Conservation (phyloP, 2,329 filamentous ascomycete genomes). For the Monilinia fructicola region DNA sequence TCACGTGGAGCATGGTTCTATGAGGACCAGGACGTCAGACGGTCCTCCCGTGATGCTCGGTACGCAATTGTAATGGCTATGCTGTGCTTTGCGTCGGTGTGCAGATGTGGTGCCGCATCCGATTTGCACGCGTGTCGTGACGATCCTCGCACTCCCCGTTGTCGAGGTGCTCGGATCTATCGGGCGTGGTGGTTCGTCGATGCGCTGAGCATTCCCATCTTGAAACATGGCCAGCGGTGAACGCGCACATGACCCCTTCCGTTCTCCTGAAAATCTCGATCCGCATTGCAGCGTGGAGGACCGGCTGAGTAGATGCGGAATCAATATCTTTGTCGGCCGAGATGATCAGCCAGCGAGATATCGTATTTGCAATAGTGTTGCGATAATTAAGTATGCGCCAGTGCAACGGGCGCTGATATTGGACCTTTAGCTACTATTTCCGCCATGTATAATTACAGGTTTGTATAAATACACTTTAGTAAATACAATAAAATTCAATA, state of each 20-base stretch:
- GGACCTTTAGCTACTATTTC: no score
- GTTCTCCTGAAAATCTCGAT: slow-evolving; percentile 60
- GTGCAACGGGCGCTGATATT: no score
- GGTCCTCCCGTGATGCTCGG: no score
- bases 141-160: no score
- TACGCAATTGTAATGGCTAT: no score
- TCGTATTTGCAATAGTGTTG: no score
- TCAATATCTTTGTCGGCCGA: slow-evolving; percentile 63
- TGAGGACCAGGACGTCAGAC: background rate
- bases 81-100: background rate
- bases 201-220: slow-evolving; percentile 29
- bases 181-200: no score
- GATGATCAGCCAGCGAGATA: background rate
- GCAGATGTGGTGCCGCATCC: background rate
- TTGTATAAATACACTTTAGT: no score
- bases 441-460: no score
- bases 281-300: slow-evolving; percentile 48
- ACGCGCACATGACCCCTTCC: slow-evolving; percentile 44
- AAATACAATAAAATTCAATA: no score
- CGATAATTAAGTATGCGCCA: no score
- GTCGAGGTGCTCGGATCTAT: no score
- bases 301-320: slow-evolving; percentile 65
- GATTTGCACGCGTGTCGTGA: background rate
- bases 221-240: slow-evolving; percentile 28
- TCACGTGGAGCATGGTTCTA: background rate